Percentiles rank a stretch among this genome's conserved stretches.
Conservation (phyloP, 495 filamentous ascomycete species). For the Penicillium salamii region DNA sequence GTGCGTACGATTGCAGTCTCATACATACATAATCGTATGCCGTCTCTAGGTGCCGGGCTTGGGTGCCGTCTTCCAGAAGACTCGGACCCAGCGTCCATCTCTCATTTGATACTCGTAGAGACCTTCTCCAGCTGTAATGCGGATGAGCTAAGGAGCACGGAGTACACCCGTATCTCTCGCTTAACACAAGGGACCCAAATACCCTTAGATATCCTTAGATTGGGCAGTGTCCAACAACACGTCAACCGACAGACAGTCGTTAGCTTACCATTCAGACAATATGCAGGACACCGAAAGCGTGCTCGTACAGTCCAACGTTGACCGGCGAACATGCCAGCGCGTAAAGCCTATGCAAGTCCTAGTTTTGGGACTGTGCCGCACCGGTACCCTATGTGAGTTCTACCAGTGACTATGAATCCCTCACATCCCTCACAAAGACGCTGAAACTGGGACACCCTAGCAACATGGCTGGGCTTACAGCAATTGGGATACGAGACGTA, state of each 20-base stretch:
- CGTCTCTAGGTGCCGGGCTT: neutral
- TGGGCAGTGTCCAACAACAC: neutral
- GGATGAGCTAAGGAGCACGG: too few species aligned
- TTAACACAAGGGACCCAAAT: neutral
- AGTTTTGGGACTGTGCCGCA: conserved; percentile 13
- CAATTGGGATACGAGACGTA: conserved; percentile 17
- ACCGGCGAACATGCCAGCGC: conserved; percentile 8
- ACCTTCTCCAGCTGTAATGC: too few species aligned
- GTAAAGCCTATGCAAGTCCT: conserved; percentile 14
- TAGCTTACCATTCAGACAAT: neutral
- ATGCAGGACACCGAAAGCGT: conserved; percentile 11
- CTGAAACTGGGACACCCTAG: conserved; percentile 1
- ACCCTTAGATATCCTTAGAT: neutral
- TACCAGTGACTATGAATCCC: neutral
- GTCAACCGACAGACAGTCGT: neutral
- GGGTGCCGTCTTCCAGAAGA: neutral
- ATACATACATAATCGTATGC: neutral
- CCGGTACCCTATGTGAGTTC: conserved; percentile 14
- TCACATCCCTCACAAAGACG: neutral
- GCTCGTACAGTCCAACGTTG: conserved; percentile 5
- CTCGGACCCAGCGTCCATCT: neutral
- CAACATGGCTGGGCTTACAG: conserved; percentile 13
- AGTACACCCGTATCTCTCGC: neutral
- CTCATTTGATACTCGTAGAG: too few species aligned
- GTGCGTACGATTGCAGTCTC: too few species aligned